phyloP scores from a whole-genome alignment of 108 stramenopile species.

The Nannochloropsis salina region DNA sequence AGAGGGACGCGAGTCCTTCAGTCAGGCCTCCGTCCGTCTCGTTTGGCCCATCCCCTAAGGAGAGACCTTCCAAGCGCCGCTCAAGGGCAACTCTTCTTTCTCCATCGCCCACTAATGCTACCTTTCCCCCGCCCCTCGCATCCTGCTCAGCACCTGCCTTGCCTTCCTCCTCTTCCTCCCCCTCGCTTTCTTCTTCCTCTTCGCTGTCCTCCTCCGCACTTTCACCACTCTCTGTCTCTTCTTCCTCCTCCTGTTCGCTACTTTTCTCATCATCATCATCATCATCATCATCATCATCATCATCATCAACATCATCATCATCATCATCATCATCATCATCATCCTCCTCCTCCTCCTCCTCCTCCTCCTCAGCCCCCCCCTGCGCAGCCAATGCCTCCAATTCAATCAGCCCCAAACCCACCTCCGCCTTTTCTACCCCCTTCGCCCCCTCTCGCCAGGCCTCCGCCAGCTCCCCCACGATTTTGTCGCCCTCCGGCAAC shows the following conservation, averaged over 20 bases:
- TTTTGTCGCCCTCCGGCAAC: neutral
- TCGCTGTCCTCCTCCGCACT: slow-evolving; percentile 9
- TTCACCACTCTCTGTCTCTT: neutral
- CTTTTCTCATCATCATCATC: slow-evolving; percentile 18
- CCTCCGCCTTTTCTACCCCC: neutral
- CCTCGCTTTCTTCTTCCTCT: slow-evolving; percentile 16
- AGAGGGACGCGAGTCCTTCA: neutral
- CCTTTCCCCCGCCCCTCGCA: neutral
- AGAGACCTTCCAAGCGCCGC: no score
- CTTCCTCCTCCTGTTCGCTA: slow-evolving; percentile 18
- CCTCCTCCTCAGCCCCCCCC: neutral
- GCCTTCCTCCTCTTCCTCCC: neutral
- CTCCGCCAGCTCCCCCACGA: slow-evolving; percentile 24
- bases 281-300: slow-evolving; percentile 25
- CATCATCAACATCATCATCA: neutral
- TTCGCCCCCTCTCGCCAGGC: neutral
- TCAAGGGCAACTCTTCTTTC: no score
- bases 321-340: slow-evolving; percentile 22
- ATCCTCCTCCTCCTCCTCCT: neutral
- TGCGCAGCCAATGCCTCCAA: neutral
- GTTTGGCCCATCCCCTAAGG: no score
- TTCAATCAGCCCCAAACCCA: neutral
- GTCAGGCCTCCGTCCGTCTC: neutral
- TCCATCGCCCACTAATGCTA: neutral
- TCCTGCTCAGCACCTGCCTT: slow-evolving; percentile 18